These are phyloP conservation scores for Cercospora sp. DNA, from an alignment of 2,329 filamentous ascomycete genomes.

Conservation along the genomic window DNA sequence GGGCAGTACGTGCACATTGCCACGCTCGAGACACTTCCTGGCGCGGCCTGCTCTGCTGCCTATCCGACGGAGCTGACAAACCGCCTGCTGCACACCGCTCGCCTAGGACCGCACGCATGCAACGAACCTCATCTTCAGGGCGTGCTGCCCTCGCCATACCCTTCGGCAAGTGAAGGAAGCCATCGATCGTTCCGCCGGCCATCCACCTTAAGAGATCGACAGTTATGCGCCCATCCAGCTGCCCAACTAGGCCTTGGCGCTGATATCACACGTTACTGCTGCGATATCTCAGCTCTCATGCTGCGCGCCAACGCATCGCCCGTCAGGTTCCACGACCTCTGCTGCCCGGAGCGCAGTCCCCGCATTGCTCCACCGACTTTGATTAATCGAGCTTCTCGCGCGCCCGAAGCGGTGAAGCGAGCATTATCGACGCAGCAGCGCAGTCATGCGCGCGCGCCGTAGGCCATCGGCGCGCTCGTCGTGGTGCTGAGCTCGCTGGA, in stretches of 20 bases:
- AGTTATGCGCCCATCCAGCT: neutral
- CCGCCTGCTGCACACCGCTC: neutral
- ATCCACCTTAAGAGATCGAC: constrained; percentile 2
- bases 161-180: constrained; percentile 9
- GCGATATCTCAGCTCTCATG: neutral
- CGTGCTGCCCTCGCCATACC: neutral
- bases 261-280: constrained; percentile 1
- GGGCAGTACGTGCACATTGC: neutral
- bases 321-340: constrained; percentile 10
- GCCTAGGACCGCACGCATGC: neutral
- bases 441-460: constrained; percentile 4
- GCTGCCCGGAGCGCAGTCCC: constrained; percentile 1
- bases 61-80: neutral
- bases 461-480: neutral
- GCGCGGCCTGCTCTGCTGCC: neutral
- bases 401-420: constrained; percentile 17
- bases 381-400: constrained; percentile 2
- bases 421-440: constrained; percentile 8
- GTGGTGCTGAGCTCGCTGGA: constrained; percentile 4
- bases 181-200: neutral
- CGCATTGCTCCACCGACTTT: constrained; percentile 12
- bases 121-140: neutral
- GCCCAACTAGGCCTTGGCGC: constrained; percentile 10
- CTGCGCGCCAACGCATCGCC: constrained; percentile 12
- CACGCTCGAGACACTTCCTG: neutral